Percentiles rank a stretch among this genome's conserved stretches.
Conservation (phyloP, 208 protist species). For the Trypanosoma avium region DNA sequence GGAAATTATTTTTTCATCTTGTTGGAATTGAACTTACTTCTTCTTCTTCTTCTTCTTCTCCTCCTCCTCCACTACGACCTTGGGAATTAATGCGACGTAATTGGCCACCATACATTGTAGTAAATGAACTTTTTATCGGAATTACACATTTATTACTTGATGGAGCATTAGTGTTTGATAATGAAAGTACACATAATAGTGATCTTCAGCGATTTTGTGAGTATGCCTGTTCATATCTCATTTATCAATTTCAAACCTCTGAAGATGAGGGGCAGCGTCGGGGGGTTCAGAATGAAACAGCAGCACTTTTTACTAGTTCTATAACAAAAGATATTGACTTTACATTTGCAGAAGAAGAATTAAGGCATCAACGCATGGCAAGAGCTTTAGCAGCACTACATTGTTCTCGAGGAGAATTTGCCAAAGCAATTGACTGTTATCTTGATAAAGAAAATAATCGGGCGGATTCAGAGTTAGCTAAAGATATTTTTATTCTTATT, state of each 20-base stretch:
- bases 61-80: constrained; percentile 13
- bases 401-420: constrained; percentile 43
- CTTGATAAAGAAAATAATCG: constrained; percentile 43
- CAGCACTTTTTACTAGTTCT: constrained; percentile 30
- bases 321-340: constrained; percentile 27
- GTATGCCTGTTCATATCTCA: constrained; percentile 40
- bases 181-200: no score
- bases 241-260: constrained; percentile 53
- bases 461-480: constrained; percentile 40
- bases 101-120: constrained; percentile 45
- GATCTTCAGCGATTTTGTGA: constrained; percentile 33
- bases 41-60: no score
- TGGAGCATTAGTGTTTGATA: constrained; percentile 8
- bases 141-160: constrained; percentile 20
- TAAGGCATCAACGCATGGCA: constrained; percentile 51
- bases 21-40: constrained; percentile 14
- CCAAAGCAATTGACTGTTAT: constrained; percentile 69
- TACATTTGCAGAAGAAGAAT: constrained; percentile 34
- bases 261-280: constrained; percentile 36
- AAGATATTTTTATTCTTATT: constrained; percentile 61
- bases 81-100: constrained; percentile 40
- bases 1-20: constrained; percentile 13
- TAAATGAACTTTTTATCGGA: constrained; percentile 39
- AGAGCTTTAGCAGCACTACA: constrained; percentile 56
- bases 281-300: constrained; percentile 40